Percentiles rank a stretch among this genome's conserved stretches.
Evolutionary conservation across 148 eudicot genomes (phyloP).

Genomic region (Silene latifolia): DNA sequence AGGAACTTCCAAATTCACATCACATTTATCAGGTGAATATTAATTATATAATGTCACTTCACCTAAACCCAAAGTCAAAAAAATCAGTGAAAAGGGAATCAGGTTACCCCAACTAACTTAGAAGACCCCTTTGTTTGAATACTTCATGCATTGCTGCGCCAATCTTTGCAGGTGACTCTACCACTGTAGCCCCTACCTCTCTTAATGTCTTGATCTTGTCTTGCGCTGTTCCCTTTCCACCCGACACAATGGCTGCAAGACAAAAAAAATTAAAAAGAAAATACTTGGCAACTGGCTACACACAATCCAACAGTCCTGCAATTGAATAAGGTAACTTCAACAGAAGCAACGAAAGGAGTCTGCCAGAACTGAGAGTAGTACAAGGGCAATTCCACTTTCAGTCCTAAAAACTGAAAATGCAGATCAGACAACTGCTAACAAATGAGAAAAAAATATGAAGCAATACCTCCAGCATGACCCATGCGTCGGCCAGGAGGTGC

Average conservation of each 20-base stretch:
- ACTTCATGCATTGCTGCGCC: slow-evolving; percentile 84
- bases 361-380: too few relatives aligned
- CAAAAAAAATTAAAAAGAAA: slow-evolving; percentile 10
- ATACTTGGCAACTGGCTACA: not conserved
- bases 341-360: too few relatives aligned
- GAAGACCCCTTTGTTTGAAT: slow-evolving; percentile 88
- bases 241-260: slow-evolving; percentile 94
- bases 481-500: slow-evolving; percentile 98
- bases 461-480: slow-evolving; percentile 99
- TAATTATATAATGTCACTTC: slow-evolving; percentile 19
- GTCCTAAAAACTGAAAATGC: too few relatives aligned
- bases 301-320: too few relatives aligned
- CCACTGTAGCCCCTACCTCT: slow-evolving; percentile 91
- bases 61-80: slow-evolving; percentile 9
- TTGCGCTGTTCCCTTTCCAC: slow-evolving; percentile 98
- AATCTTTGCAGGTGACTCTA: slow-evolving; percentile 96
- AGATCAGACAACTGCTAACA: not conserved
- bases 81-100: not conserved
- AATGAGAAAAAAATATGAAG: not conserved
- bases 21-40: slow-evolving; percentile 22
- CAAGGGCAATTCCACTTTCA: too few relatives aligned
- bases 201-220: slow-evolving; percentile 90
- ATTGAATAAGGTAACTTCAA: too few relatives aligned
- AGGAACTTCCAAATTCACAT: slow-evolving; percentile 25
- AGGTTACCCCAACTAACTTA: slow-evolving; percentile 23